Evolutionary conservation across 208 protist species (phyloP), one percentile per base, ranked within the genome.

Genomic region (Crithidia bombi): DNA sequence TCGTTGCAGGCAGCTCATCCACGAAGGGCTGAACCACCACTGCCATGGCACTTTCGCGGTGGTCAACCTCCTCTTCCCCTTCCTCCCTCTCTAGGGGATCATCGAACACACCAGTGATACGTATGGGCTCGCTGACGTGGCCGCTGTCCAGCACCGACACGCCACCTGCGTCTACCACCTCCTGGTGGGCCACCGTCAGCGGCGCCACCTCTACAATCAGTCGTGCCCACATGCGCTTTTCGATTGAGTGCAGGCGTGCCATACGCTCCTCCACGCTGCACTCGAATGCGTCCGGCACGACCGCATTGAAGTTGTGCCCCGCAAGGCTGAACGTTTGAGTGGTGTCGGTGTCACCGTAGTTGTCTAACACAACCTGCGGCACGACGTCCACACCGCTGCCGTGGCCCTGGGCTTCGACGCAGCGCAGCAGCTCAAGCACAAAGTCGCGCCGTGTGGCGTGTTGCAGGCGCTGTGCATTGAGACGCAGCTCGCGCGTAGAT

Each of bases 1-100:
- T 23, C 19, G 47, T 44, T 2, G 56, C 54, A 9, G 63, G 39
- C 47, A 91, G 21, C 52, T 90, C 84, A 10, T 66, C 51, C 0
- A 36, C 3, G 35, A 88, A 55, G 14, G 89, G 86, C 17, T 65
- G 73, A 51, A 94, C 86, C 26, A 94, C 36, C 43, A 94, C 65
- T 23, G 87, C 75, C 15, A 69, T 59, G 19, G 54, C 30, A 9
- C 55, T 56, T n/a, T 58, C 43, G 5, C 11, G 41, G 3, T 49
- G 57, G 3, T 50, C 69, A 5, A 10, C 19, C 7, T 15, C 38
- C 38, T 17, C 33, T 21, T 72, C 61, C n/a, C 15, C 51, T 39
- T 4, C 32, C 23, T 4, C 64, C 3, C 38, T 51, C 43, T 9
- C n/a, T n/a, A n/a, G n/a, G n/a, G n/a, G n/a, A n/a, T n/a, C 41